Percentiles rank a stretch among this genome's conserved stretches.
Evolutionary conservation across 2,329 filamentous ascomycete species (phyloP).

Genomic region (Phialophora chinensis): DNA sequence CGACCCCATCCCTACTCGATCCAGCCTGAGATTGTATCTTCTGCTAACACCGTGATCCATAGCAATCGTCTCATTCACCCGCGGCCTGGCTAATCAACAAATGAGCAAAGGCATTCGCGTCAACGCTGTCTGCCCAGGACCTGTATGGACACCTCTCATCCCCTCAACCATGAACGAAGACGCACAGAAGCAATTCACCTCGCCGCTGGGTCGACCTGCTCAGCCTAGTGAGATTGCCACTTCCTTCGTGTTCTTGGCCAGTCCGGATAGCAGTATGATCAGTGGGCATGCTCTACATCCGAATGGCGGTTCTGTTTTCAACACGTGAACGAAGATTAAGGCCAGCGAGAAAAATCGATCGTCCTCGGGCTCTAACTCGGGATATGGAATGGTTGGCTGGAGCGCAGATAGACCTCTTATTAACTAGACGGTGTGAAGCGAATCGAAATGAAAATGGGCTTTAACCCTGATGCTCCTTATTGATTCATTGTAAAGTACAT

Average conservation of each 20-base stretch:
- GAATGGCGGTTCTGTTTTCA: slow-evolving; percentile 65
- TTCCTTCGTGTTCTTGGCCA: slow-evolving; percentile 81
- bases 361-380: neutral
- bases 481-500: neutral
- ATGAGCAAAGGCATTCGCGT: slow-evolving; percentile 74
- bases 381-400: neutral
- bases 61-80: slow-evolving; percentile 79
- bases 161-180: slow-evolving; percentile 73
- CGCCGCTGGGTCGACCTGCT: slow-evolving; percentile 76
- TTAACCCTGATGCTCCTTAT: neutral
- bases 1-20: neutral
- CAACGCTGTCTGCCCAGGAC: slow-evolving; percentile 77
- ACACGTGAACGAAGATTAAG: slow-evolving; percentile 35
- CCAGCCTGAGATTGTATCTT: neutral
- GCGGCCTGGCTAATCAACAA: slow-evolving; percentile 76
- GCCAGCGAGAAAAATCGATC: neutral
- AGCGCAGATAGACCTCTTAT: neutral
- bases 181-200: slow-evolving; percentile 73
- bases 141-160: slow-evolving; percentile 79
- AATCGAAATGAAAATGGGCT: neutral
- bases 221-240: slow-evolving; percentile 84
- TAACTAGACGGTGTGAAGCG: neutral
- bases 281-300: slow-evolving; percentile 74
- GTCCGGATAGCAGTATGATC: slow-evolving; percentile 73
- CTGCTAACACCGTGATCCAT: neutral